These are phyloP conservation scores for Coemansia sp. DNA, from an alignment of 192 early-diverging fungal genomes.

Conservation along the genomic window DNA sequence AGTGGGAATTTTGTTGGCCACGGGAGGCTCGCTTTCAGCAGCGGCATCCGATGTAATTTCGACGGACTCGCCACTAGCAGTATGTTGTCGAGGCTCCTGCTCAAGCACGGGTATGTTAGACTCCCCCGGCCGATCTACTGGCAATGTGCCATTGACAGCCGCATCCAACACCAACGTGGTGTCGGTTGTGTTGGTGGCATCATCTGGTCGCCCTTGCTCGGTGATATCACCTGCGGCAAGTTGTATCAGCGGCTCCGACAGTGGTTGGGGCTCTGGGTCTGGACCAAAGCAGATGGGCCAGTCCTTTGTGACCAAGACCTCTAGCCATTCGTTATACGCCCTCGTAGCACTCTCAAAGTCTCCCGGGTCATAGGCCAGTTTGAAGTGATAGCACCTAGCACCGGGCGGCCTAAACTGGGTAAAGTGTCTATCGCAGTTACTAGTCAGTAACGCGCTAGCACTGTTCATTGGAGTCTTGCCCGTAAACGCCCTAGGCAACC, in stretches of 20 bases:
- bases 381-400: constrained; percentile 70
- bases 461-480: constrained; percentile 88
- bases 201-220: background rate
- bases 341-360: constrained; percentile 70
- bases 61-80: background rate
- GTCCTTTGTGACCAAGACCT: constrained; percentile 66
- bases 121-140: background rate
- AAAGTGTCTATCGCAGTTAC: constrained; percentile 77
- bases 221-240: background rate
- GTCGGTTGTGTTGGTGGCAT: background rate
- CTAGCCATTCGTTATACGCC: constrained; percentile 75
- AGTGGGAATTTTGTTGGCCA: constrained; percentile 50
- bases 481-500: constrained; percentile 77
- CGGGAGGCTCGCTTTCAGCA: background rate
- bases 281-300: constrained; percentile 86
- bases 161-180: background rate
- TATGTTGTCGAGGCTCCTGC: background rate
- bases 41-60: background rate
- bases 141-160: background rate
- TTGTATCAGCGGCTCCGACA: background rate
- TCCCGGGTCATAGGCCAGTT: constrained; percentile 76
- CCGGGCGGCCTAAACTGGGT: constrained; percentile 68
- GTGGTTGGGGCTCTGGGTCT: constrained; percentile 5
- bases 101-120: background rate
- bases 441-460: constrained; percentile 72